Evolutionary conservation across 2,329 filamentous ascomycete genomes (phyloP).

Genomic region (Penicillium sp.): DNA sequence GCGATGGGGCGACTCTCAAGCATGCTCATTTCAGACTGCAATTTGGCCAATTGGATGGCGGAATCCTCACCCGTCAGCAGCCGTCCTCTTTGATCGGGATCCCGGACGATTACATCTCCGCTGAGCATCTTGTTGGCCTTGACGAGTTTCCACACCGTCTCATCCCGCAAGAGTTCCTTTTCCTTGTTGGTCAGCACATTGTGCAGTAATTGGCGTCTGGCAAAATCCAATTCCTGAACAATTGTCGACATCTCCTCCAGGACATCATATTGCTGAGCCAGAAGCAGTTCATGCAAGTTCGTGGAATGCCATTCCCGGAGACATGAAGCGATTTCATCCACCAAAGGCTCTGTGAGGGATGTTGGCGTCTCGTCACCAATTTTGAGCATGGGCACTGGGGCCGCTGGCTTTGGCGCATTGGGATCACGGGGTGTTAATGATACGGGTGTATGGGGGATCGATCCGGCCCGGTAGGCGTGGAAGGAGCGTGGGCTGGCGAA

Average conservation of each 20-base stretch:
- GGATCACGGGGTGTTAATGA: constrained; percentile 60
- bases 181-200: constrained; percentile 90
- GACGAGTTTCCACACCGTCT: constrained; percentile 94
- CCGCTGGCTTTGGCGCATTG: constrained; percentile 71
- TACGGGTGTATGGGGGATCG: constrained; percentile 41
- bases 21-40: constrained; percentile 96
- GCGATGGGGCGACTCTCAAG: constrained; percentile 78
- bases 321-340: constrained; percentile 97
- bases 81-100: constrained; percentile 79
- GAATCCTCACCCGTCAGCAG: constrained; percentile 92
- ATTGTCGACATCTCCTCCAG: constrained; percentile 81
- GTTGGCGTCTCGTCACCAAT: constrained; percentile 96
- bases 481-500: constrained; percentile 36
- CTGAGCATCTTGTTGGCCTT: constrained; percentile 91
- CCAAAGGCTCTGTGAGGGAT: constrained; percentile 83
- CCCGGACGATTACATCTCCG: constrained; percentile 92
- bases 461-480: constrained; percentile 31
- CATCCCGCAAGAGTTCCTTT: constrained; percentile 77
- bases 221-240: constrained; percentile 80
- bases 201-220: constrained; percentile 87
- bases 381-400: constrained; percentile 95
- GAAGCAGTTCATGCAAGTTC: constrained; percentile 87
- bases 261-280: constrained; percentile 78
- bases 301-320: constrained; percentile 98
- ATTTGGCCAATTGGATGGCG: constrained; percentile 83